Percentiles rank a stretch among this genome's conserved stretches.
Evolutionary conservation across 2,329 filamentous ascomycete genomes (phyloP).

Genomic region (Tetracladium maxilliforme): DNA sequence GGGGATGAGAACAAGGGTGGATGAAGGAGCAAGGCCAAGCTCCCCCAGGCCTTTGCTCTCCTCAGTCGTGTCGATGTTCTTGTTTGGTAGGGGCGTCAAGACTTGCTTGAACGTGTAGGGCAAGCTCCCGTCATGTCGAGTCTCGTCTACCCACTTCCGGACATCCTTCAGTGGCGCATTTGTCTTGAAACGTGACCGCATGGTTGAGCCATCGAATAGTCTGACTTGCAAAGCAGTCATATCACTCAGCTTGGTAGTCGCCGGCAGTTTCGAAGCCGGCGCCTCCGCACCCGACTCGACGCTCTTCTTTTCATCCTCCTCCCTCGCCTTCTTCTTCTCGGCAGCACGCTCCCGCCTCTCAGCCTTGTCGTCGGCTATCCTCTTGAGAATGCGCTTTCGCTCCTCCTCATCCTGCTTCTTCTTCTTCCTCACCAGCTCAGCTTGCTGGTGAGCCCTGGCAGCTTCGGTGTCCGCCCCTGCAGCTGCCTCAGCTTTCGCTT

Average conservation of each 20-base stretch:
- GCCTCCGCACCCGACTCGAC: conserved; percentile 7
- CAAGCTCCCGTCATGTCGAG: conserved; percentile 35
- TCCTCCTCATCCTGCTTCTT: conserved; percentile 54
- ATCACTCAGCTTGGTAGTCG: conserved; percentile 9
- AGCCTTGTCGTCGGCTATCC: conserved; percentile 63
- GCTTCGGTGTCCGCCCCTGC: conserved; percentile 20
- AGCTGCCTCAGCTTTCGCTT: conserved; percentile 17
- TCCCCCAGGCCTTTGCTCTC: conserved; percentile 54
- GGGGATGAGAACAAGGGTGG: conserved; percentile 71
- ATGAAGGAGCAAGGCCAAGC: conserved; percentile 61
- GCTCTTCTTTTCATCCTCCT: conserved; percentile 9
- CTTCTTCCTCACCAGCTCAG: conserved; percentile 40
- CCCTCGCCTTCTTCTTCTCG: conserved; percentile 21
- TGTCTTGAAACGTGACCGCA: conserved; percentile 58
- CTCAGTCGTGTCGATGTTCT: conserved; percentile 58
- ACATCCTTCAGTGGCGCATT: conserved; percentile 52
- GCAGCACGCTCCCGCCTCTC: conserved; percentile 45
- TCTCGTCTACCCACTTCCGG: conserved; percentile 61
- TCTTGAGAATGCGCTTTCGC: conserved; percentile 53
- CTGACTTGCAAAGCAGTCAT: conserved; percentile 59
- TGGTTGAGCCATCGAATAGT: conserved; percentile 69
- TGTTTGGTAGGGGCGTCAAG: conserved; percentile 62
- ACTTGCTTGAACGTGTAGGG: conserved; percentile 81
- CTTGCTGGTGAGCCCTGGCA: conserved; percentile 27
- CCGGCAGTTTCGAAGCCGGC: conserved; percentile 5